Percentiles rank a stretch among this genome's conserved stretches.
These are phyloP conservation scores for Colletotrichum nymphaeae DNA, from an alignment of 2,329 filamentous ascomycete genomes.

Conservation along the genomic window DNA sequence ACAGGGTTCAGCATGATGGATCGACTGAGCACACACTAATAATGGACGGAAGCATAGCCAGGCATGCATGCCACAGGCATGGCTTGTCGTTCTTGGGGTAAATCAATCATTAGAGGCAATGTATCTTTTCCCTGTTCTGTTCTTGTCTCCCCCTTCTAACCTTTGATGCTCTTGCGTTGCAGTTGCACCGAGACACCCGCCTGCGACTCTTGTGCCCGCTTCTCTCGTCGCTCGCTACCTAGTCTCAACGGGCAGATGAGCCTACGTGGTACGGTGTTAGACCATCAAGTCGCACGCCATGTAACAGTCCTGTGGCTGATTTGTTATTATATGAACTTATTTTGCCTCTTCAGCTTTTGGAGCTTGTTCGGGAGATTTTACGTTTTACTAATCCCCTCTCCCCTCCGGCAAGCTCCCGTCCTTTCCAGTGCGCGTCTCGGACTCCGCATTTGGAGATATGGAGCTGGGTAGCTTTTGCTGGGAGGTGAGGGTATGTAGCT, in stretches of 20 bases:
- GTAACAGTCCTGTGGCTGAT: constrained; percentile 14
- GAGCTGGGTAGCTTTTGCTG: background rate
- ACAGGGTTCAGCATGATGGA: background rate
- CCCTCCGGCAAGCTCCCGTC: constrained; percentile 17
- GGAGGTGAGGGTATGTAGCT: background rate
- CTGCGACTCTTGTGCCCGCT: constrained; percentile 24
- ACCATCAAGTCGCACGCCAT: constrained; percentile 10
- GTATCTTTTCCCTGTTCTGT: too few species aligned
- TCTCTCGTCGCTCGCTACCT: background rate
- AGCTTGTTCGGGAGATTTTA: constrained; percentile 16
- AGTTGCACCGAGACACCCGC: constrained; percentile 30
- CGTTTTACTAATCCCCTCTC: constrained; percentile 21
- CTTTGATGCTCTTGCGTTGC: constrained; percentile 1
- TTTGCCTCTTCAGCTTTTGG: background rate
- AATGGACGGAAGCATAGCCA: background rate
- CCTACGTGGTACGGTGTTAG: constrained; percentile 1
- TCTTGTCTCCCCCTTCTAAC: background rate
- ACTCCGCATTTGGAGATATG: constrained; percentile 32
- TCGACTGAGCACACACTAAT: too few species aligned
- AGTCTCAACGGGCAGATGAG: constrained; percentile 7
- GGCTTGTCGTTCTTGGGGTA: background rate
- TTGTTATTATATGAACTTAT: background rate
- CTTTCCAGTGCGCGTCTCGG: constrained; percentile 22
- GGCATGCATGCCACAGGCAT: background rate
- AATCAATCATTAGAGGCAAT: background rate